These are phyloP conservation scores for Beauveria pseudobassiana DNA, from an alignment of 2,329 filamentous ascomycete genomes.

Conservation along the genomic window DNA sequence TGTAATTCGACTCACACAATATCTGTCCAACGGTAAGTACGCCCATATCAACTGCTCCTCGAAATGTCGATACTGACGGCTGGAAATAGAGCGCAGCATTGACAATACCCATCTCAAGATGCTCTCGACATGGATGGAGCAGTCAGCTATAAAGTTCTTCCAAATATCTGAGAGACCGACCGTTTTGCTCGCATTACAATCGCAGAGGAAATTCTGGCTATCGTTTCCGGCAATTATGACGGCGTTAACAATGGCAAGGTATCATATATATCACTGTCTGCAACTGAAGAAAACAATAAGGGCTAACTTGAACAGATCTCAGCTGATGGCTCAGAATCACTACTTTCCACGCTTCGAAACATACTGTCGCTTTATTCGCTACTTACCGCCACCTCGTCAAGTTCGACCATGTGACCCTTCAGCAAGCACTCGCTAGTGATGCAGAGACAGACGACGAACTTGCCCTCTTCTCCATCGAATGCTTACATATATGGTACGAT, in stretches of 20 bases:
- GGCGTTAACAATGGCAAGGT: background rate
- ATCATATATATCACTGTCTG: background rate
- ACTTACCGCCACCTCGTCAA: slow-evolving; percentile 1
- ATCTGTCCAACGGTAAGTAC: slow-evolving; percentile 25
- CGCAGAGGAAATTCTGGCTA: slow-evolving; percentile 1
- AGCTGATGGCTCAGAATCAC: background rate
- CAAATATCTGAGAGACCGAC: slow-evolving; percentile 25
- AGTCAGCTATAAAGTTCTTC: slow-evolving; percentile 34
- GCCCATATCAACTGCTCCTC: background rate
- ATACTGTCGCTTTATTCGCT: background rate
- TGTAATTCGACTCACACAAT: slow-evolving; percentile 29
- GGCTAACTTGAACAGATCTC: background rate
- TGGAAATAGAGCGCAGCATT: background rate
- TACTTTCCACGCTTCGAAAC: background rate
- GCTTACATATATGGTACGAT: background rate
- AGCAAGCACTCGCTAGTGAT: background rate
- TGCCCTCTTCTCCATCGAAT: background rate
- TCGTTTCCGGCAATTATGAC: background rate
- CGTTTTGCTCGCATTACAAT: background rate
- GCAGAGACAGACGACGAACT: background rate
- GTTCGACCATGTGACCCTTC: background rate
- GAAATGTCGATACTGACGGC: background rate
- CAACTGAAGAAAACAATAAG: background rate
- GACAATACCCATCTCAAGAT: slow-evolving; percentile 16
- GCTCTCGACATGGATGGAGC: slow-evolving; percentile 38